Base-by-base conservation (phyloP, 371 early-diverging fungal genomes). In the Haplosporangium sp. region DNA sequence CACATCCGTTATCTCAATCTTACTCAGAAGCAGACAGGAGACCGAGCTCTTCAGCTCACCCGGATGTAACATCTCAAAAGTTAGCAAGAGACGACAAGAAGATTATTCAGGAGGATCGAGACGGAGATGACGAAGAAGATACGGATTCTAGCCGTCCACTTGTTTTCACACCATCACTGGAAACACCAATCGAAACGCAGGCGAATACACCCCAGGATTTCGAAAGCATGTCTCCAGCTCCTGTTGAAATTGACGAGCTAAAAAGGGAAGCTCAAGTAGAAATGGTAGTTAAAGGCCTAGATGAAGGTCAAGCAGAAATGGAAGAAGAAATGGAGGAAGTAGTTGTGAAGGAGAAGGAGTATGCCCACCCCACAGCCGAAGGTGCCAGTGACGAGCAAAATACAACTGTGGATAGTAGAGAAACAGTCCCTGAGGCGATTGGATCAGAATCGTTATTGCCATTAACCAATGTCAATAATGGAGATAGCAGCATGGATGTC, bases 201-300 rank as follows among this genome's bases (percentile, higher is more conserved):
- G 82, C 75, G 15, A 81, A 81, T 19, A 81, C 82, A 2, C 82
- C 82, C 11, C 82, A 81, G 72, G 82, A 81, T 40, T 81, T 81
- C 45, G 82, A 81, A 47, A 81, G 82, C 69, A 71, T 81, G 82
- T 81, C 82, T 5, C 82, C 82, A 1, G 74, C 72, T 39, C 82
- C 82, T 0, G 66, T 65, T 10, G 72, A 62, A 15, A 47, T 42
- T 5, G 82, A 81, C 27, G 82, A 81, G 3, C 39, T 75, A 20
- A 74, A 74, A 40, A 74, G 74, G n/a, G 82, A 74, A 40, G 75
- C 59, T 0, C 61, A 71, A 35, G 82, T 74, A 5, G 82, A 81
- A 13, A 44, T 81, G 72, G 82, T 81, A 9, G 82, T 74, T 50
- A 71, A 81, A 52, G 72, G 75, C 10, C 38, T 81, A 55, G 82